phyloP scores from a whole-genome alignment of 2,329 filamentous ascomycete species.

The Bipolaris zeicola region DNA sequence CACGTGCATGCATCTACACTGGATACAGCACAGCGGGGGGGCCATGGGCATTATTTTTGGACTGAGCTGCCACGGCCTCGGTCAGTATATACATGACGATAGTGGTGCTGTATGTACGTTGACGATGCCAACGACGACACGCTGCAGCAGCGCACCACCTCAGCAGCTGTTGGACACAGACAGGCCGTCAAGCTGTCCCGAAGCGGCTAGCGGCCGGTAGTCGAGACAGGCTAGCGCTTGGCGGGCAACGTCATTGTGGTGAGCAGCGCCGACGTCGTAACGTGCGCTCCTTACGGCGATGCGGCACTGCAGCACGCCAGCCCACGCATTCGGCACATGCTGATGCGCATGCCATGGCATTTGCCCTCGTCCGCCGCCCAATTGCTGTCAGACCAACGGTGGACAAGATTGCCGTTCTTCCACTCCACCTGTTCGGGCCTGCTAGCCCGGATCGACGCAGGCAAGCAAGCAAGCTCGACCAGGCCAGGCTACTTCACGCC shows the following conservation, averaged over 20 bases:
- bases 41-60: background rate
- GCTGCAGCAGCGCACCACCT: background rate
- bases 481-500: conserved; percentile 15
- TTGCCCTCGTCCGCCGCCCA: conserved; percentile 3
- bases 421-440: conserved; percentile 13
- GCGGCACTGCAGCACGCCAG: conserved; percentile 5
- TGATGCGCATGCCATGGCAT: conserved; percentile 2
- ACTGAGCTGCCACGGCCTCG: background rate
- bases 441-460: conserved; percentile 13
- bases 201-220: conserved; percentile 12
- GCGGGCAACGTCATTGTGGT: conserved; percentile 20
- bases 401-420: background rate
- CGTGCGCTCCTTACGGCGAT: background rate
- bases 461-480: conserved; percentile 15
- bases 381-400: conserved; percentile 1
- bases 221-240: conserved; percentile 4
- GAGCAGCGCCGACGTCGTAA: conserved; percentile 9
- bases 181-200: background rate
- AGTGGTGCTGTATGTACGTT: background rate
- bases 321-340: background rate
- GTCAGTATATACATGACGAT: background rate
- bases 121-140: background rate
- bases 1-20: background rate
- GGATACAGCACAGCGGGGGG: background rate
- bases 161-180: background rate